Base-by-base conservation (phyloP, 306 rosid species). In the Arachis hypogaea region DNA sequence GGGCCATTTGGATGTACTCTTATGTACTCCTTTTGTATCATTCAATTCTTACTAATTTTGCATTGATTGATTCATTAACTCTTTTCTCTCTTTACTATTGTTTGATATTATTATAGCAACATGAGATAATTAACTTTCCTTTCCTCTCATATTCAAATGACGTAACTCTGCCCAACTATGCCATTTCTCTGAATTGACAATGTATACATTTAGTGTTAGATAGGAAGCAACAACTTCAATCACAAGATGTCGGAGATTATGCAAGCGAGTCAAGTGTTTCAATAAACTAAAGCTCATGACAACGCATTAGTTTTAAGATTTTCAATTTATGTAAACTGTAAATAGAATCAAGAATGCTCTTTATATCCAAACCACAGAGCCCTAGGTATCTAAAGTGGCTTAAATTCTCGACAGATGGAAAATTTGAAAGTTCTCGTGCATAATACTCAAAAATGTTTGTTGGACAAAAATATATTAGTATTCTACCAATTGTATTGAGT, bases 371-470 rank as follows among this genome's bases (percentile, higher is more conserved):
- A 38, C 1, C 2, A 14, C n/a, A 9, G 6, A 80, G 66, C 0
- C 62, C 63, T 46, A 79, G 38, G 11, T 73, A 68, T 47, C 76
- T 69, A 28, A 73, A 57, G 74, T 52, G 78, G 40, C 6, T 60
- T 11, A 46, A 36, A 36, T 29, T n/a, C 41, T 41, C 50, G 1
- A 47, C 0, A 5, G 58, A n/a, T n/a, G 1, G 0, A 3, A 3
- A 60, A 14, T 11, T 36, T 9, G 12, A 0, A 14, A 0, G 50
- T 0, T 0, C 0, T 0, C 9, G 51, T 60, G 5, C 12, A 3
- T 46, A 72, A 60, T 14, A 47, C 77, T 7, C 68, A 47, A 22
- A 72, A 12, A 2, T 7, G 6, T 29, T 44, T 11, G 6, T 33
- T 10, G 60, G 77, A n/a, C 14, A 3, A 9, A 11, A 3, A 52